Conservation (phyloP, 148 eudicot species). For the Nepenthes gracilis region DNA sequence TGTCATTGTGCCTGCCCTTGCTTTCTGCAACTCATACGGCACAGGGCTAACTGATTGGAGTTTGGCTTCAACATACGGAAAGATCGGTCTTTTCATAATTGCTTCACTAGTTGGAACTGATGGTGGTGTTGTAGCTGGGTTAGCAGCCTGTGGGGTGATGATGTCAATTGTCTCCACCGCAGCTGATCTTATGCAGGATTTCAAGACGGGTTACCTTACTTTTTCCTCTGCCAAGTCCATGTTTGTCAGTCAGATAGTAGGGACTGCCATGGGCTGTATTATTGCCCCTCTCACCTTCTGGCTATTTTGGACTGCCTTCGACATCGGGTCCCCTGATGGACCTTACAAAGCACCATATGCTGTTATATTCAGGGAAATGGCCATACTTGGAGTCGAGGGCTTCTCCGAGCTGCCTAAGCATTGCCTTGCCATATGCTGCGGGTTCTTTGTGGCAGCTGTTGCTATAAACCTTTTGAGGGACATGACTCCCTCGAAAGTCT, state of each 20-base stretch:
- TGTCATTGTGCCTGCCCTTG: slow-evolving; percentile 68
- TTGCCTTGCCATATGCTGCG: slow-evolving; percentile 44
- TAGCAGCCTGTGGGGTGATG: slow-evolving; percentile 62
- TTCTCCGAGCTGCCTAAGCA: slow-evolving; percentile 67
- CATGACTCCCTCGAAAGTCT: slow-evolving; percentile 34
- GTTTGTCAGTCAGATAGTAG: slow-evolving; percentile 61
- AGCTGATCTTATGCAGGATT: slow-evolving; percentile 78
- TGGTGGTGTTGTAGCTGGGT: slow-evolving; percentile 64
- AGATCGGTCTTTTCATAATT: slow-evolving; percentile 54
- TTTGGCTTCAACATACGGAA: slow-evolving; percentile 55
- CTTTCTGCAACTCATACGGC: slow-evolving; percentile 74
- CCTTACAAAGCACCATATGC: slow-evolving; percentile 73
- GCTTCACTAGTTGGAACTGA: slow-evolving; percentile 51
- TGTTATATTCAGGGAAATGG: slow-evolving; percentile 65
- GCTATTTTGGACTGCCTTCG: slow-evolving; percentile 65
- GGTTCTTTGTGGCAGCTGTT: slow-evolving; percentile 52
- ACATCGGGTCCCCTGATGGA: slow-evolving; percentile 50
- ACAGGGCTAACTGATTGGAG: slow-evolving; percentile 73
- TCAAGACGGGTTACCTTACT: slow-evolving; percentile 64
- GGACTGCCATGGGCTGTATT: slow-evolving; percentile 66
- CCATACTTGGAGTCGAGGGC: slow-evolving; percentile 58
- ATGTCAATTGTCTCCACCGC: slow-evolving; percentile 68
- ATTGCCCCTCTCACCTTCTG: slow-evolving; percentile 69
- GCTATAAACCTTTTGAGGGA: slow-evolving; percentile 43
- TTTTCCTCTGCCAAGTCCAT: slow-evolving; percentile 58